Base-by-base conservation (phyloP, 2,329 filamentous ascomycete species). In the Ascocoryne sarcoides region DNA sequence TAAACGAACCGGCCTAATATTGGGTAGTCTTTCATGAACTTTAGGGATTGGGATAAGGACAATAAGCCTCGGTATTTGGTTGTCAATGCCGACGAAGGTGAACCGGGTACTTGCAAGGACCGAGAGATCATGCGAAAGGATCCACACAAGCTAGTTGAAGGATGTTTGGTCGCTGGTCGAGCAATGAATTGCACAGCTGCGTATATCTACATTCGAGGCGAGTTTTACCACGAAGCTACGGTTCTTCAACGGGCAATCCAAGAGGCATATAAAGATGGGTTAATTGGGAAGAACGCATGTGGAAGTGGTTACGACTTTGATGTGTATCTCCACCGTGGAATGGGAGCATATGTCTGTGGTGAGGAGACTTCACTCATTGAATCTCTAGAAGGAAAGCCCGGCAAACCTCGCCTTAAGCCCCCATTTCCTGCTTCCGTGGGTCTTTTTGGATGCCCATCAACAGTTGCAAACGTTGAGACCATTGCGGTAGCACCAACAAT, bases 121-220 rank as follows among this genome's bases (percentile, higher is more conserved):
- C 83, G 92, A 61, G 92, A 98, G 67, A 98, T 98, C 55, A 98
- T 98, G 92, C 88, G 92, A 68, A 98, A 98, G 71, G 92, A 98
- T 64, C 92, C 92, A 48, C 92, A 98, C 74, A 98, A 98, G 76
- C 84, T 98, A 51, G 73, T 98, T 60, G 92, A 98, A 70, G 92
- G 92, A 62, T 98, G 92, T 66, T 73, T 98, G 50, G 83, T 98
- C 36, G 88, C 92, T 53, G 92, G 92, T 38, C 84, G 92, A 61
- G 89, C 92, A 61, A 98, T 98, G 92, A 98, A 98, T 70, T 92
- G 89, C 60, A 92, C 86, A 35, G 92, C 92, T 44, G 92, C 92
- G 53, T 98, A 98, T 70, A 98, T 98, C 63, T 98, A 98, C 67
- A 98, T 98, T 58, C 89, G 92, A 63, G 92, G 92, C 62, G 92